Conservation (phyloP, 176 grass and related monocot genomes). For the Metroxylon sagu region DNA sequence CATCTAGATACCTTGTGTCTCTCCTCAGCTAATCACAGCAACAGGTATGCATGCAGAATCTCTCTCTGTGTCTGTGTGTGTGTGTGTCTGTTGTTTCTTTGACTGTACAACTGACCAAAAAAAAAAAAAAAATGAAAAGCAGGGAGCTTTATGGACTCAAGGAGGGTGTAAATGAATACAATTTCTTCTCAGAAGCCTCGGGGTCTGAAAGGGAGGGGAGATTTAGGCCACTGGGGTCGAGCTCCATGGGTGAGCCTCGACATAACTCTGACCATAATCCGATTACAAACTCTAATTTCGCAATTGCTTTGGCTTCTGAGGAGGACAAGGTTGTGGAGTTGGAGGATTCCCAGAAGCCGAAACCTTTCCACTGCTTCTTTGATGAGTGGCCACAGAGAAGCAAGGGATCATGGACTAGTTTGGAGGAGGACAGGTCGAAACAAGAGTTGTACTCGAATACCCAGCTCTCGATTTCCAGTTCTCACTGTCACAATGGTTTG, state of each 20-base stretch:
- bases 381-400: constrained; percentile 12
- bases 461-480: constrained; percentile 8
- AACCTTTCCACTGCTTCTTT: constrained; percentile 38
- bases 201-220: background rate
- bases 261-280: background rate
- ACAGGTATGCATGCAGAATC: constrained; percentile 3
- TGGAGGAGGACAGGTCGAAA: background rate
- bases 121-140: background rate
- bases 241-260: background rate
- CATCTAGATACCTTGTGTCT: constrained; percentile 2
- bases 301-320: constrained; percentile 11
- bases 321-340: background rate
- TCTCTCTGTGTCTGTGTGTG: background rate
- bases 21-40: constrained; percentile 9
- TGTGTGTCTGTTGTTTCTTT: no score
- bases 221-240: background rate
- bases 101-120: background rate
- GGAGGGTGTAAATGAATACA: constrained; percentile 21
- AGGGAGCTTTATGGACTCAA: constrained; percentile 11
- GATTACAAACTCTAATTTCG: constrained; percentile 1
- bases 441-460: background rate
- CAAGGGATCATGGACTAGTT: background rate
- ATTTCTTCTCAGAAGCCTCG: constrained; percentile 5
- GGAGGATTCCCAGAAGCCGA: constrained; percentile 2
- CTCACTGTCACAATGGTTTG: no score